A percentile compares a stretch with the other conserved stretches of the same genome.
These are phyloP conservation scores for Pythium sukuiense DNA, from an alignment of 352 stramenopile species.

Conservation along the genomic window DNA sequence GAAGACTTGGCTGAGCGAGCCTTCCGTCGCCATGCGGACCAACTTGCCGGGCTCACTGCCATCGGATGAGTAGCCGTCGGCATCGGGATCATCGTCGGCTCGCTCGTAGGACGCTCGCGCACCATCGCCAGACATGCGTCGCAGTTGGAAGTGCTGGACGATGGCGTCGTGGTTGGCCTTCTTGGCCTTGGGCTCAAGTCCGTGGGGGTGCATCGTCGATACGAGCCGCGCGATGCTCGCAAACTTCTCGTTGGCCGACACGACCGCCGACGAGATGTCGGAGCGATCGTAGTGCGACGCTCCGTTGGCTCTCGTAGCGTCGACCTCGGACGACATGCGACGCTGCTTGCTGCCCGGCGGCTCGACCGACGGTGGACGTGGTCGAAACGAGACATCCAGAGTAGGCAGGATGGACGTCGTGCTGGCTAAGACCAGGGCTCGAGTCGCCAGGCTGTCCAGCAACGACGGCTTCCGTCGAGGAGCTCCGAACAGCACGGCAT, in stretches of 20 bases:
- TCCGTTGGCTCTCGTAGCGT: neutral
- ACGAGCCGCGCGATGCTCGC: slow-evolving; percentile 21
- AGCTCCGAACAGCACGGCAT: neutral
- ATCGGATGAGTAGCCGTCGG: neutral
- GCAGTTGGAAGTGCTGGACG: slow-evolving; percentile 28
- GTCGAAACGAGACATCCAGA: slow-evolving; percentile 3
- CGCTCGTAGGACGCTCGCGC: slow-evolving; percentile 15
- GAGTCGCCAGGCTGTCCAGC: neutral
- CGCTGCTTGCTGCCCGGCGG: slow-evolving; percentile 5
- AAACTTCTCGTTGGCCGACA: slow-evolving; percentile 15
- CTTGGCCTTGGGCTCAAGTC: slow-evolving; percentile 15
- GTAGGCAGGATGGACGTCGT: slow-evolving; percentile 15
- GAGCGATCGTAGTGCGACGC: slow-evolving; percentile 19
- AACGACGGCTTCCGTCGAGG: neutral
- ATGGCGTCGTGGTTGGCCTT: slow-evolving; percentile 28
- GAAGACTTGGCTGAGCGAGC: slow-evolving; percentile 18
- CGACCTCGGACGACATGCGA: slow-evolving; percentile 16
- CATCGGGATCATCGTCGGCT: neutral
- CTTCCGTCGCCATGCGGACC: neutral
- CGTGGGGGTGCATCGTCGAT: slow-evolving; percentile 10
- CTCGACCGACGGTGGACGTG: neutral
- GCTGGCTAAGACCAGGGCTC: neutral
- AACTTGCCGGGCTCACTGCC: neutral
- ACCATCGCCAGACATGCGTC: slow-evolving; percentile 14
- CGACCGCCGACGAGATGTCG: slow-evolving; percentile 14